These are phyloP conservation scores for Geotrichum aggregatum DNA, from an alignment of 1,139 yeast species.

Conservation along the genomic window DNA sequence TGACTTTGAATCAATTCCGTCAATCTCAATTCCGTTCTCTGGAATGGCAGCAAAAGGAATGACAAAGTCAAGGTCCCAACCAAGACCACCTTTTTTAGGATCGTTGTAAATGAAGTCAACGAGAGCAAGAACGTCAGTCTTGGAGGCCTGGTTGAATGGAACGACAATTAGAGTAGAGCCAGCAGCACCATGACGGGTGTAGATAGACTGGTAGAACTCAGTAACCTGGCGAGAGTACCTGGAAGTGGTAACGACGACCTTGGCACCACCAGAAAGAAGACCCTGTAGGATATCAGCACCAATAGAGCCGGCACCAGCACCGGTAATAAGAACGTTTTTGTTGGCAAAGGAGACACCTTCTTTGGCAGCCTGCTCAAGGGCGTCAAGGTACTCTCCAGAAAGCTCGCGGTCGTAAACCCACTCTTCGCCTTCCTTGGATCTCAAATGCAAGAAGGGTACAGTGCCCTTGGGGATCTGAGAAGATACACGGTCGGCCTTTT, in stretches of 20 bases:
- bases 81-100: conserved; percentile 80
- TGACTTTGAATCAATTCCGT: conserved; percentile 86
- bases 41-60: conserved; percentile 97
- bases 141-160: conserved; percentile 97
- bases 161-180: conserved; percentile 92
- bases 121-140: conserved; percentile 84
- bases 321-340: conserved; percentile 87
- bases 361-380: conserved; percentile 87
- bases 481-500: conserved; percentile 40
- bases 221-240: conserved; percentile 92
- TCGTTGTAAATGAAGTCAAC: conserved; percentile 81
- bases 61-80: conserved; percentile 95
- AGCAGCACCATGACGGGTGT: conserved; percentile 85
- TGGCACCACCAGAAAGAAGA: conserved; percentile 94
- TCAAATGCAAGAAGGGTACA: conserved; percentile 90
- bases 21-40: conserved; percentile 94
- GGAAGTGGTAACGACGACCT: conserved; percentile 92
- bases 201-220: conserved; percentile 90
- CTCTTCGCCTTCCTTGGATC: conserved; percentile 65
- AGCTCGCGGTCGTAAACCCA: conserved; percentile 83
- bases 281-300: conserved; percentile 98
- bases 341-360: conserved; percentile 85
- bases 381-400: conserved; percentile 77
- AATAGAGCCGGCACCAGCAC: conserved; percentile 98
- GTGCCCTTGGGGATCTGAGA: conserved; percentile 54